Percentiles rank a stretch among this genome's conserved stretches.
These are phyloP conservation scores for Torulaspora franciscae DNA, from an alignment of 805 yeast species.

Conservation along the genomic window DNA sequence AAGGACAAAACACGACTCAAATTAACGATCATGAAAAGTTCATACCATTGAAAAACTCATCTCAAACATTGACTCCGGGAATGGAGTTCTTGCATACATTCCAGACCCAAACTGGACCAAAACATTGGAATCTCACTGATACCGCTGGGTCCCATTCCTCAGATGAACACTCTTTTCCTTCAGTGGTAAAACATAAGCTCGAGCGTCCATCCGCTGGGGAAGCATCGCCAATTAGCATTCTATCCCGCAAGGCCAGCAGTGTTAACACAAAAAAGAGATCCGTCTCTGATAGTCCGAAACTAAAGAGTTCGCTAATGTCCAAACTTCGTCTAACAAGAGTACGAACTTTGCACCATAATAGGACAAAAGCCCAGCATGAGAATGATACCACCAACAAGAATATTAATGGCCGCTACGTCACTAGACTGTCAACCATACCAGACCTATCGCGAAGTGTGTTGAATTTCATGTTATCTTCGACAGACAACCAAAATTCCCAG, in stretches of 20 bases:
- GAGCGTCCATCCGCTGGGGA: conserved; percentile 6
- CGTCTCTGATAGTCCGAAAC: conserved; percentile 2
- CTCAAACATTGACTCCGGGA: conserved; percentile 34
- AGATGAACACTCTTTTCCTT: conserved; percentile 23
- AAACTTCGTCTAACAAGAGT: conserved; percentile 3
- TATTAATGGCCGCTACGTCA: conserved; percentile 19
- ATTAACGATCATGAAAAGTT: conserved; percentile 16
- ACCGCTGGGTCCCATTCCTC: conserved; percentile 8
- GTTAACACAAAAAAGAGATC: conserved; percentile 6
- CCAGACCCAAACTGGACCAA: conserved; percentile 1
- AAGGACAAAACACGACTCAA: not conserved
- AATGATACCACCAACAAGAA: conserved; percentile 1
- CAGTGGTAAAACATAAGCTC: conserved; percentile 28
- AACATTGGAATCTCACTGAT: conserved; percentile 8
- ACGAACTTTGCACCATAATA: not conserved
- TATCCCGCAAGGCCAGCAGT: conserved; percentile 6
- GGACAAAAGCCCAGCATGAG: not conserved
- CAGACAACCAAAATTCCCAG: conserved; percentile 1
- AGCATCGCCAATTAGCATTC: conserved; percentile 4
- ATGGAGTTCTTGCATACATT: conserved; percentile 18
- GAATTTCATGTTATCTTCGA: conserved; percentile 15
- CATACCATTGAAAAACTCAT: conserved; percentile 30
- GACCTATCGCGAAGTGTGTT: conserved; percentile 27
- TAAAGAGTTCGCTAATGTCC: conserved; percentile 5
- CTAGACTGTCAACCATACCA: conserved; percentile 31